Percentiles rank a stretch among this genome's conserved stretches.
phyloP scores from a whole-genome alignment of 164 flowering plant genomes.

The Magnolia kwangsiensis region DNA sequence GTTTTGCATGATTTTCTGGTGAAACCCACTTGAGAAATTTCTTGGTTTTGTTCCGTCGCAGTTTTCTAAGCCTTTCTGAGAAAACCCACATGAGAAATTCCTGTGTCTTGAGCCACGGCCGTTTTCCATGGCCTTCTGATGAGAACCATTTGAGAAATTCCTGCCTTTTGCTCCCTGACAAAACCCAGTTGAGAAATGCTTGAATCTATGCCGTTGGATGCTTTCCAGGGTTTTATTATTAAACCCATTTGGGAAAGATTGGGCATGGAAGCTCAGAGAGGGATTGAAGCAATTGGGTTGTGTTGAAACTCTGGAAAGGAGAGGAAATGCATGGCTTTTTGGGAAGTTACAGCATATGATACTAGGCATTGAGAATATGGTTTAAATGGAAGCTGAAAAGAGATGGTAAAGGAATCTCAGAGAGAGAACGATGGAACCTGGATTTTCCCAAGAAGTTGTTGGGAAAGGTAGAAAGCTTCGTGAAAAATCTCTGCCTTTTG shows the following conservation, averaged over 20 bases:
- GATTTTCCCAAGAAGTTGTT: not conserved
- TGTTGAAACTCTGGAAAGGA: slow-evolving; percentile 48
- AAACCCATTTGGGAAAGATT: slow-evolving; percentile 25
- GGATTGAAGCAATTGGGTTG: slow-evolving; percentile 26
- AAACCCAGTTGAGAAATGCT: slow-evolving; percentile 21
- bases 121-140: slow-evolving; percentile 6
- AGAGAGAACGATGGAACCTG: not conserved
- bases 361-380: not conserved
- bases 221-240: slow-evolving; percentile 12
- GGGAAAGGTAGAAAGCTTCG: not conserved
- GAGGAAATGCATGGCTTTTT: slow-evolving; percentile 41
- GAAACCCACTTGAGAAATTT: slow-evolving; percentile 1
- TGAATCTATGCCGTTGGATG: slow-evolving; percentile 14
- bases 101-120: slow-evolving; percentile 1
- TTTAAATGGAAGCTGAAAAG: not conserved
- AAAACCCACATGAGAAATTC: slow-evolving; percentile 12
- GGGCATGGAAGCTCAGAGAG: slow-evolving; percentile 21
- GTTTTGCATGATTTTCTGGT: not conserved
- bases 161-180: not conserved
- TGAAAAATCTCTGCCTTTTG: not conserved
- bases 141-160: slow-evolving; percentile 27
- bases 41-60: slow-evolving; percentile 12
- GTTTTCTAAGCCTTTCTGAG: slow-evolving; percentile 2
- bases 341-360: slow-evolving; percentile 49
- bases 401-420: not conserved